Conservation (phyloP, 2,329 filamentous ascomycete genomes). For the Xylaria sp. region DNA sequence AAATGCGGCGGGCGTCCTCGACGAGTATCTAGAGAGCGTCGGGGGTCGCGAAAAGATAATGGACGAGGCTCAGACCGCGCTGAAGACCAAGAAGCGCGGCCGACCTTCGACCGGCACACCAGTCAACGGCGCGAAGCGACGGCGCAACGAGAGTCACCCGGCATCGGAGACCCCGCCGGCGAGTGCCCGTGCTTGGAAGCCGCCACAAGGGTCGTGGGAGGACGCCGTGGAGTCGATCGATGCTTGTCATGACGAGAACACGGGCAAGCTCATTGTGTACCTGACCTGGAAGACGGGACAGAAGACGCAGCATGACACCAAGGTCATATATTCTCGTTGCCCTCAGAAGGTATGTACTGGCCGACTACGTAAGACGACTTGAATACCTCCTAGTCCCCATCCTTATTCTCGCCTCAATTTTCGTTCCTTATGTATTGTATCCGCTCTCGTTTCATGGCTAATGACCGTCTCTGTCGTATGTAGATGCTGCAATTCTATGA, state of each 20-base stretch:
- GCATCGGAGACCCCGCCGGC: slow-evolving; percentile 61
- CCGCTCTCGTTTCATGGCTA: slow-evolving; percentile 1
- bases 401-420: background rate
- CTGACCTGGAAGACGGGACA: slow-evolving; percentile 78
- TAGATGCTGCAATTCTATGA: slow-evolving; percentile 72
- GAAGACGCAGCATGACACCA: slow-evolving; percentile 78
- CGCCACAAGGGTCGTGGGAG: slow-evolving; percentile 81
- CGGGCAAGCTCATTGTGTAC: slow-evolving; percentile 72
- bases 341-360: slow-evolving; percentile 73
- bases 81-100: slow-evolving; percentile 68
- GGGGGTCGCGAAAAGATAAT: slow-evolving; percentile 72
- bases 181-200: slow-evolving; percentile 64
- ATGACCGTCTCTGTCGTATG: slow-evolving; percentile 15
- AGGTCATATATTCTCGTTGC: slow-evolving; percentile 77
- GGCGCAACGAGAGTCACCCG: slow-evolving; percentile 63
- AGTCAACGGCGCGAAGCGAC: slow-evolving; percentile 58
- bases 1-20: slow-evolving; percentile 69
- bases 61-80: slow-evolving; percentile 61
- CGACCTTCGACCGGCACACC: slow-evolving; percentile 57
- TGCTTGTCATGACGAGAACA: slow-evolving; percentile 74
- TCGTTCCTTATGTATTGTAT: background rate
- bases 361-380: background rate
- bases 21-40: slow-evolving; percentile 70
- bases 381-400: background rate
- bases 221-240: slow-evolving; percentile 77